phyloP scores from a whole-genome alignment of 352 stramenopile genomes.

The Peronosclerospora sorghi region DNA sequence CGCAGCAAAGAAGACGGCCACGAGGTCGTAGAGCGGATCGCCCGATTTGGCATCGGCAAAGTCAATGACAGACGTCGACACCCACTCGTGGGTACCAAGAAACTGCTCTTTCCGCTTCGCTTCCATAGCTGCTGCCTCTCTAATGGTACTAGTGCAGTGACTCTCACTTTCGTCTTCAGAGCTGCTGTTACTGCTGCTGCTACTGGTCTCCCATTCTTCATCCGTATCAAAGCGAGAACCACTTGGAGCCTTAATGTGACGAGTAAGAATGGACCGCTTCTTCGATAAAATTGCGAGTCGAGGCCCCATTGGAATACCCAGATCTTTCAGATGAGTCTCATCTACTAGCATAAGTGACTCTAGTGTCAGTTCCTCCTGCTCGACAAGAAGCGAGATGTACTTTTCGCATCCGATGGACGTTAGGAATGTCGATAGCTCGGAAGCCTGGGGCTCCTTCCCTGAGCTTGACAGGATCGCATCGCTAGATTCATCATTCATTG shows the following conservation, averaged over 20 bases:
- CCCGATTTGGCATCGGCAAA: constrained; percentile 82
- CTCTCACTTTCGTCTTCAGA: constrained; percentile 36
- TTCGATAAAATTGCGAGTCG: constrained; percentile 42
- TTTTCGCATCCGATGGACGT: constrained; percentile 36
- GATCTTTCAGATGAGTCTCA: constrained; percentile 41
- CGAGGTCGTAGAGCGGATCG: constrained; percentile 79
- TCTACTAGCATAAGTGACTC: constrained; percentile 30
- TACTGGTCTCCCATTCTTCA: constrained; percentile 43
- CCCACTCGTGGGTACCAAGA: constrained; percentile 39
- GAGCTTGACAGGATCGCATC: constrained; percentile 4
- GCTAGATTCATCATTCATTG: constrained; percentile 3
- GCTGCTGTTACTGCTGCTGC: constrained; percentile 34
- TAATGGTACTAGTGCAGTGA: constrained; percentile 10
- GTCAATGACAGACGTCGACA: constrained; percentile 67
- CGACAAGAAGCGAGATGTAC: constrained; percentile 37
- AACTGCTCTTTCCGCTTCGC: constrained; percentile 38
- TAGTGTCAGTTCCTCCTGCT: constrained; percentile 50
- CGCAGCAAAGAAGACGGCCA: constrained; percentile 68
- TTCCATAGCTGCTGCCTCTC: constrained; percentile 18
- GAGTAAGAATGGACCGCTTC: constrained; percentile 1
- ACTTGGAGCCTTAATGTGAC: constrained; percentile 15
- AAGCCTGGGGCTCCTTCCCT: constrained; percentile 2
- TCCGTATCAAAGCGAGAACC: constrained; percentile 14
- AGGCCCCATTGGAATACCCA: constrained; percentile 49
- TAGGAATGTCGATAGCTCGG: constrained; percentile 25